Evolutionary conservation across 805 yeast genomes (phyloP), one percentile per base, ranked within the genome.

Genomic region (Myxozyma monticola): DNA sequence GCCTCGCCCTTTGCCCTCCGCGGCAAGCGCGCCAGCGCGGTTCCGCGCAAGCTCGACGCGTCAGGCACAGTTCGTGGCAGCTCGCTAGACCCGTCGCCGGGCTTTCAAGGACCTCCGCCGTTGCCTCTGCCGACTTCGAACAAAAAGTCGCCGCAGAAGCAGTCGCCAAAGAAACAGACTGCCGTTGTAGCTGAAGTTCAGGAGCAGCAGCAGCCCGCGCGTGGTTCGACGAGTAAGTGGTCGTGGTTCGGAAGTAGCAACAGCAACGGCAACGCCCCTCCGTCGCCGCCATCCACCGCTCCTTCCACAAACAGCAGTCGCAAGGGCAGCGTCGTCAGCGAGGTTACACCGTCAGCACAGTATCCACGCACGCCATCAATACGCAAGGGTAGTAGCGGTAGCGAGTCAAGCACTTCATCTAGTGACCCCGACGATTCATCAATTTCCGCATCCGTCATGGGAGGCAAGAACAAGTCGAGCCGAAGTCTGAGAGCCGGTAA

Each of bases 1-100:
- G 31, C 31, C 31, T 28, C 14, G 12, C 14, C 31, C 9, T 10
- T 28, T 28, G 9, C 31, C n/a, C n/a, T n/a, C n/a, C n/a, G n/a
- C n/a, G n/a, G n/a, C n/a, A n/a, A n/a, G n/a, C n/a, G n/a, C n/a
- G n/a, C n/a, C n/a, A n/a, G n/a, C n/a, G 9, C 31, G 2, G 52
- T 51, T 4, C 56, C 56, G 29, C 39, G 56, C 15, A 45, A 41
- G 26, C 43, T 51, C 10, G 39, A 51, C 34, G 51, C 51, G 10
- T 24, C 29, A 17, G 56, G 56, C 1, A 28, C 48, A 5, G 21
- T 51, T 6, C 17, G 45, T 18, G 37, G 52, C n/a, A 50, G 41
- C 30, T 17, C 45, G 12, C 45, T 48, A 1, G 49, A 48, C 18
- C 38, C 49, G 28, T 29, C 33, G 22, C 14, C 31, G 14, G 31